These are phyloP conservation scores for Prototheca wickerhamii DNA, from an alignment of 163 green algal species.

Conservation along the genomic window DNA sequence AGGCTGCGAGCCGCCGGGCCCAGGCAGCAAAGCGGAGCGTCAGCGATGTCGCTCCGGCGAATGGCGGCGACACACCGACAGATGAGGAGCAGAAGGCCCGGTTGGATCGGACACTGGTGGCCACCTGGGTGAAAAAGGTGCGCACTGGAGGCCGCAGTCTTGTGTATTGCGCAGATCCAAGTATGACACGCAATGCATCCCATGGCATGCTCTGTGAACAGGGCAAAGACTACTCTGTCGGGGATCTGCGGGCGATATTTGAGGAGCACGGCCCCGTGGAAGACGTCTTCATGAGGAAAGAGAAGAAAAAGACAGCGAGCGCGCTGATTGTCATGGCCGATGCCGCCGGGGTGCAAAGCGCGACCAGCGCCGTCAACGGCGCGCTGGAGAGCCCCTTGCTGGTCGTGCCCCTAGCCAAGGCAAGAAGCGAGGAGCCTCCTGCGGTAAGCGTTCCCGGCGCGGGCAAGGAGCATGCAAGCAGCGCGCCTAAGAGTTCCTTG, in stretches of 20 bases:
- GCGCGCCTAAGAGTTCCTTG: too few species aligned
- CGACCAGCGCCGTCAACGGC: constrained; percentile 39
- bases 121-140: constrained; percentile 18
- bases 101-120: constrained; percentile 52
- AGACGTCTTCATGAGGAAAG: constrained; percentile 50
- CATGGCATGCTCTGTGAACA: background rate
- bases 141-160: background rate
- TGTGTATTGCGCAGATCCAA: too few species aligned
- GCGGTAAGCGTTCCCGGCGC: background rate
- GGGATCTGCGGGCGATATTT: constrained; percentile 50
- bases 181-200: background rate
- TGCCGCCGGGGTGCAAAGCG: constrained; percentile 21
- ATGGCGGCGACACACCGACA: too few species aligned
- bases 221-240: constrained; percentile 39
- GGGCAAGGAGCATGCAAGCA: too few species aligned
- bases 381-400: constrained; percentile 47
- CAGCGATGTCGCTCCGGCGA: too few species aligned
- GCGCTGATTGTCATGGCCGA: constrained; percentile 62
- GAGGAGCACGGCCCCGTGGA: constrained; percentile 38
- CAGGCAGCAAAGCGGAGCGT: too few species aligned
- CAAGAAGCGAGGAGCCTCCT: background rate
- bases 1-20: too few species aligned
- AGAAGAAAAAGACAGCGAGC: constrained; percentile 31
- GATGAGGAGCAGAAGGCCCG: constrained; percentile 29
- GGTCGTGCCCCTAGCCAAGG: constrained; percentile 48